These are phyloP conservation scores for Penicillium fimorum DNA, from an alignment of 495 filamentous ascomycete species.

Conservation along the genomic window DNA sequence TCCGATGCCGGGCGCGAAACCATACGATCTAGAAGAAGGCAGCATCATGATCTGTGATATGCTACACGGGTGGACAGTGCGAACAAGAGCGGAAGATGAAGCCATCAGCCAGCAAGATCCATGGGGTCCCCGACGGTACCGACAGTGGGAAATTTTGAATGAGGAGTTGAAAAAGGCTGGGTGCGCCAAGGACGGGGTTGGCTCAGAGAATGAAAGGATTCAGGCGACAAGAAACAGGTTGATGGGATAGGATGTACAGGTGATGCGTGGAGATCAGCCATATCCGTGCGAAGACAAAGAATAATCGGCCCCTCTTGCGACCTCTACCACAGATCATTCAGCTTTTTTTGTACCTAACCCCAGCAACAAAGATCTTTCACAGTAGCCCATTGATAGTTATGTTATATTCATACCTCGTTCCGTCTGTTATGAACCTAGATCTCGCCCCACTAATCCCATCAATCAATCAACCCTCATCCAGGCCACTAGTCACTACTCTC, in stretches of 20 bases:
- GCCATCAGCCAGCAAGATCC: not conserved
- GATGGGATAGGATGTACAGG: not conserved
- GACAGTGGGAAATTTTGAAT: not conserved
- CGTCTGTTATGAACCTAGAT: too few species aligned
- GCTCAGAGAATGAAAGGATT: not conserved
- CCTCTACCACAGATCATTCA: too few species aligned
- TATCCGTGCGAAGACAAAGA: too few species aligned
- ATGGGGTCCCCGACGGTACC: not conserved
- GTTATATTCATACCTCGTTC: too few species aligned
- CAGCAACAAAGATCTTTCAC: too few species aligned
- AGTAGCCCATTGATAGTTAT: too few species aligned
- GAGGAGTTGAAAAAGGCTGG: not conserved
- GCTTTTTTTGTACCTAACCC: too few species aligned
- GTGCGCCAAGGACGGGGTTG: not conserved
- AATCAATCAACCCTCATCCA: too few species aligned
- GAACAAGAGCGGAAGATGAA: not conserved
- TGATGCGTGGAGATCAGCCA: not conserved
- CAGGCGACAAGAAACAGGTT: not conserved
- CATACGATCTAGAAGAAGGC: not conserved
- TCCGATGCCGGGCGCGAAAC: not conserved
- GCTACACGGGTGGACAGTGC: not conserved
- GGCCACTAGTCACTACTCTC: too few species aligned
- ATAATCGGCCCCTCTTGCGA: too few species aligned
- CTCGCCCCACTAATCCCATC: too few species aligned
- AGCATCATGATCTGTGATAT: not conserved